Conservation (phyloP, 225 moss, liverwort and hornwort genomes). For the Pseudoscleropodium purum region DNA sequence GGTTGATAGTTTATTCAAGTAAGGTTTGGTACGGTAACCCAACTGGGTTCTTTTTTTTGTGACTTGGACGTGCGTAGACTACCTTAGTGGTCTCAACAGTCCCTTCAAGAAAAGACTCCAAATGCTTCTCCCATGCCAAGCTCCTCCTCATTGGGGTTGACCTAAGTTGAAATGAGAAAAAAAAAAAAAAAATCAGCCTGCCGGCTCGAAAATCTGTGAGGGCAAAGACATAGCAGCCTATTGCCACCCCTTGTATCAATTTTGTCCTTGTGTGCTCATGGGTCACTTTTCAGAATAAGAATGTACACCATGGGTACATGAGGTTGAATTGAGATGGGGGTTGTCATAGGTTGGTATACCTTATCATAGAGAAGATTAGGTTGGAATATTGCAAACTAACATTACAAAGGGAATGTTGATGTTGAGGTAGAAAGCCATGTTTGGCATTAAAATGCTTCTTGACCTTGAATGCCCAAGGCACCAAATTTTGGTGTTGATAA, state of each 20-base stretch:
- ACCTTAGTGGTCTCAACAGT: background rate
- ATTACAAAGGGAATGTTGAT: background rate
- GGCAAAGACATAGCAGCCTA: background rate
- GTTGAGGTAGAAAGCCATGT: accelerated
- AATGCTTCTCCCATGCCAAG: background rate
- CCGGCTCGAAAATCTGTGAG: background rate
- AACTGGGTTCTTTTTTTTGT: background rate
- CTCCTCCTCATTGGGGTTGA: background rate
- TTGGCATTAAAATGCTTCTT: too few species aligned
- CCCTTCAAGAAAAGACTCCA: background rate
- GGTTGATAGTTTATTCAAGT: background rate
- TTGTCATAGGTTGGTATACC: too few species aligned
- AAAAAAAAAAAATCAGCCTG: background rate
- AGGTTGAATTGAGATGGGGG: background rate
- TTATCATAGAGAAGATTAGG: background rate
- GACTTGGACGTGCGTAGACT: background rate
- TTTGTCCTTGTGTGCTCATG: background rate
- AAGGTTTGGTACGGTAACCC: background rate
- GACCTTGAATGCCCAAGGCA: too few species aligned
- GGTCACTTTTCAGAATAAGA: background rate
- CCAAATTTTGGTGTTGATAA: too few species aligned
- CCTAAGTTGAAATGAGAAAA: too few species aligned
- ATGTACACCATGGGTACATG: background rate
- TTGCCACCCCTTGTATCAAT: background rate
- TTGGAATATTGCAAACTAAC: background rate